Base-by-base conservation (phyloP, 805 yeast genomes). In the Scheffersomyces lignosus region DNA sequence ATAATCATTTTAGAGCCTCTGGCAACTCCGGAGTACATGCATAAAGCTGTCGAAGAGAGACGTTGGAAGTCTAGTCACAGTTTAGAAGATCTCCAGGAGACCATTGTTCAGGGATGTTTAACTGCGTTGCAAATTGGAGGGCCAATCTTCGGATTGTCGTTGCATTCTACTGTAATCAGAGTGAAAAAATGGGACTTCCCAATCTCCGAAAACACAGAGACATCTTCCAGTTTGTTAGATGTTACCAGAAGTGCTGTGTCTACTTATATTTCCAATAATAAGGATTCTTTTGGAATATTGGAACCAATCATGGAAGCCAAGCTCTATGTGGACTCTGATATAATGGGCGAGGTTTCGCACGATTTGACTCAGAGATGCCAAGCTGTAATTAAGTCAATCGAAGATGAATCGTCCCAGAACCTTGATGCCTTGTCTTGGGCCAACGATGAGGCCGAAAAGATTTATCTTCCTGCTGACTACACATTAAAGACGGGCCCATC, bases 291-390 rank as follows among this genome's bases (percentile, higher is more conserved):
- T 53, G 73, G 81, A 1, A 58, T 90, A 1, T 66, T 91, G 58
- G 98, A 93, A 60, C 99, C 99, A 0, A 71, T 85, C 18, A 91
- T 93, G 97, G 70, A 75, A 24, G 81, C 89, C 4, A 70, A 70
- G 5, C 80, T 93, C 1, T 75, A 71, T 34, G 83, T 82, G 2
- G 73, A 73, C 36, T 83, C 88, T 20, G 83, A 77, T 38, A 86
- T 83, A 40, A 61, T 91, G 47, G 98, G 98, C 15, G 72, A 71
- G 24, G 93, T 93, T 1, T 75, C 87, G 27, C 95, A 87, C 48
- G 99, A 93, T 55, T 63, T 93, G 35, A 81, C 87, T 29, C 80
- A 87, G 20, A 74, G 82, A 10, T 74, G 98, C 43, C 80, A 82
- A 30, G 97, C 96, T 1, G 70, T 66, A 1, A 87, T 93, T 29